A percentile compares a stretch with the other conserved stretches of the same genome.
Conservation (phyloP, 2,329 filamentous ascomycete species). For the Pyrenophora tritici-repentis region DNA sequence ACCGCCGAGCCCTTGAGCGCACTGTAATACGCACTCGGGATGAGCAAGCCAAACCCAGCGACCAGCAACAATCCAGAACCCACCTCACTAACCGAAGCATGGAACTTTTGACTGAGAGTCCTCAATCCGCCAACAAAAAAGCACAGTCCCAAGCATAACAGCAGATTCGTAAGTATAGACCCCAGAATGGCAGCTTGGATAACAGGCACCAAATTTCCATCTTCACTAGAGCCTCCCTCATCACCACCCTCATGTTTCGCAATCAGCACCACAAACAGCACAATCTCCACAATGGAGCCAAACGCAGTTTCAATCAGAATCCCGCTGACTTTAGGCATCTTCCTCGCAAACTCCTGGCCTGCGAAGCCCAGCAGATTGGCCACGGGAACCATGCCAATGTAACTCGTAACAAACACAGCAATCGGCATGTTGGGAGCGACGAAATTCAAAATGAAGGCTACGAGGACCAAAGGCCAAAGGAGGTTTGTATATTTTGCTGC, state of each 20-base stretch:
- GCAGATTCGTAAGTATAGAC: conserved; percentile 79
- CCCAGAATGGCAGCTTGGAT: conserved; percentile 84
- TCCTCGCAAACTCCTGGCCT: conserved; percentile 72
- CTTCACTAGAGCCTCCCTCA: conserved; percentile 40
- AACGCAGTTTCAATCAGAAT: conserved; percentile 64
- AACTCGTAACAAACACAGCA: conserved; percentile 69
- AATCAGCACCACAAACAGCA: conserved; percentile 80
- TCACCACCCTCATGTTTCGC: conserved; percentile 52
- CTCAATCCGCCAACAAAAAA: conserved; percentile 78
- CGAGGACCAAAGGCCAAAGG: conserved; percentile 75
- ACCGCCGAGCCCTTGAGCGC: conserved; percentile 51
- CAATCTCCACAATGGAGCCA: conserved; percentile 78
- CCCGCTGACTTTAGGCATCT: conserved; percentile 74
- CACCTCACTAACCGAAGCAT: conserved; percentile 76
- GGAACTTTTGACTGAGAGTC: conserved; percentile 72
- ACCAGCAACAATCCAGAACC: conserved; percentile 77
- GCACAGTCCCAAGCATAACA: conserved; percentile 75
- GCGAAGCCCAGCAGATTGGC: conserved; percentile 78
- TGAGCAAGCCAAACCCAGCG: conserved; percentile 63
- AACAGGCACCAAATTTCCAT: conserved; percentile 59
- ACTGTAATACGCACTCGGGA: conserved; percentile 43
- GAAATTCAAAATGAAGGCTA: conserved; percentile 66
- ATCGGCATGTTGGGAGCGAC: conserved; percentile 60
- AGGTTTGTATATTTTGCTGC: conserved; percentile 70
- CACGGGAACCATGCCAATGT: conserved; percentile 77